Evolutionary conservation across 371 early-diverging fungal genomes (phyloP).

Genomic region (Haplosporangium sp.): DNA sequence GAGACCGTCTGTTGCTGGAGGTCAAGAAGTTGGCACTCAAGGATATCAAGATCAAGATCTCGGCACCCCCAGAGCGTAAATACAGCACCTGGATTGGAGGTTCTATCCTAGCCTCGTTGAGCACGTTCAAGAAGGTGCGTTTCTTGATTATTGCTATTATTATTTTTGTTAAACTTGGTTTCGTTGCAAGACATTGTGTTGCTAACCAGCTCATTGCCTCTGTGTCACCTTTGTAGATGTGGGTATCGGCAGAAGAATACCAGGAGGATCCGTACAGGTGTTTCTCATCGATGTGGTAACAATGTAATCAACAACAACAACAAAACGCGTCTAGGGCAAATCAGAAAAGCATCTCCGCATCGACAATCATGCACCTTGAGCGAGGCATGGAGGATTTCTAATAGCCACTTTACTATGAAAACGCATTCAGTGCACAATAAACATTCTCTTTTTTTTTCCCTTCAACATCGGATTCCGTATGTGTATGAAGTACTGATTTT

Average conservation of each 20-base stretch:
- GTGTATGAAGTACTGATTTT: slow-evolving; percentile 1
- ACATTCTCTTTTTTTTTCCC: slow-evolving; percentile 1
- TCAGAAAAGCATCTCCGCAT: too few relatives aligned
- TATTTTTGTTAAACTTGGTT: background rate
- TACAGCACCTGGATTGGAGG: slow-evolving; percentile 99
- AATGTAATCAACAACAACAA: background rate
- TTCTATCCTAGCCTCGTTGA: slow-evolving; percentile 96
- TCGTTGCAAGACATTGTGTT: too few relatives aligned
- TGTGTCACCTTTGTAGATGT: slow-evolving; percentile 34
- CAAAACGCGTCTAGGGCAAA: background rate
- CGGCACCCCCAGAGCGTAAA: slow-evolving; percentile 99
- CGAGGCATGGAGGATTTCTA: too few relatives aligned
- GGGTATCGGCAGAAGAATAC: slow-evolving; percentile 56
- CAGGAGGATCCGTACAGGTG: slow-evolving; percentile 55
- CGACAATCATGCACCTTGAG: too few relatives aligned
- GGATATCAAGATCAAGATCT: slow-evolving; percentile 99
- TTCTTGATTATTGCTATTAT: background rate
- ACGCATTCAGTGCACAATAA: background rate
- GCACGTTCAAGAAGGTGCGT: slow-evolving; percentile 63
- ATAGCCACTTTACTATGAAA: background rate
- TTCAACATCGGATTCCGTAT: too few relatives aligned
- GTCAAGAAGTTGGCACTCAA: slow-evolving; percentile 98
- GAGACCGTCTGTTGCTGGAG: slow-evolving; percentile 99
- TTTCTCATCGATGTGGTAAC: slow-evolving; percentile 54
- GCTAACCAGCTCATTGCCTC: slow-evolving; percentile 35